phyloP scores from a whole-genome alignment of 2,329 filamentous ascomycete genomes.

The Neonectria faginata region DNA sequence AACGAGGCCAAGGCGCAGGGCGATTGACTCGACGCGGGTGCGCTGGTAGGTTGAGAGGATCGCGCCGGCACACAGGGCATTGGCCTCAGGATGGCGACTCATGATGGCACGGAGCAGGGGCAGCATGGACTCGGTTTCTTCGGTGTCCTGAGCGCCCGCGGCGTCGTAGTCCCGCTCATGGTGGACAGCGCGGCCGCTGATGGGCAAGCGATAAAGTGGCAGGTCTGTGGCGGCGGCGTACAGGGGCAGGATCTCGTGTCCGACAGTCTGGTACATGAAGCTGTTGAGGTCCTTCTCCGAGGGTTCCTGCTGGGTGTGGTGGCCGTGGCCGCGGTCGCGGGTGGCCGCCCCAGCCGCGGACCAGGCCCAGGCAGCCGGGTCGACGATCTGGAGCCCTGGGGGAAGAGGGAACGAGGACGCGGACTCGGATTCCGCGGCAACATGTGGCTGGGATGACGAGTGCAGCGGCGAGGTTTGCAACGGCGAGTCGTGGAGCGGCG shows the following conservation, averaged over 20 bases:
- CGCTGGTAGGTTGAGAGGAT: slow-evolving; percentile 97
- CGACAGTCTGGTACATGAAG: slow-evolving; percentile 99
- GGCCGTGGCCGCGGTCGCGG: slow-evolving; percentile 17
- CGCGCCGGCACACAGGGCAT: slow-evolving; percentile 89
- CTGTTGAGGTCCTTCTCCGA: slow-evolving; percentile 78
- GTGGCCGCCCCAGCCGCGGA: slow-evolving; percentile 23
- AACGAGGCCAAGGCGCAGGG: slow-evolving; percentile 81
- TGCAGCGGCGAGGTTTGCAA: slow-evolving; percentile 1
- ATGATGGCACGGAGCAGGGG: slow-evolving; percentile 78
- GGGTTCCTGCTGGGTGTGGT: slow-evolving; percentile 22
- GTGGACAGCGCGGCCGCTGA: slow-evolving; percentile 77
- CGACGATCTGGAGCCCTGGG: slow-evolving; percentile 39
- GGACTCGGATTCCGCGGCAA: slow-evolving; percentile 7
- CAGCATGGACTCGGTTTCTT: slow-evolving; percentile 91
- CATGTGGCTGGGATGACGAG: slow-evolving; percentile 25
- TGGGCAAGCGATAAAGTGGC: slow-evolving; percentile 85
- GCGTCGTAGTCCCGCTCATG: slow-evolving; percentile 76
- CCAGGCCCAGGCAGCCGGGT: slow-evolving; percentile 36
- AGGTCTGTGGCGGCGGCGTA: slow-evolving; percentile 83
- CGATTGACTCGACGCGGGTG: slow-evolving; percentile 93
- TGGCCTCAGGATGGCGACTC: slow-evolving; percentile 78
- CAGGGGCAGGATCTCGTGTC: slow-evolving; percentile 86
- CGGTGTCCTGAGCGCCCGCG: slow-evolving; percentile 53
- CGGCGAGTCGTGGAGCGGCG: slow-evolving; percentile 5
- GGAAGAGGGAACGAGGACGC: slow-evolving; percentile 30